Evolutionary conservation across 2,329 filamentous ascomycete species (phyloP), one percentile per base, ranked within the genome.

Genomic region (Aspergillus sp.): DNA sequence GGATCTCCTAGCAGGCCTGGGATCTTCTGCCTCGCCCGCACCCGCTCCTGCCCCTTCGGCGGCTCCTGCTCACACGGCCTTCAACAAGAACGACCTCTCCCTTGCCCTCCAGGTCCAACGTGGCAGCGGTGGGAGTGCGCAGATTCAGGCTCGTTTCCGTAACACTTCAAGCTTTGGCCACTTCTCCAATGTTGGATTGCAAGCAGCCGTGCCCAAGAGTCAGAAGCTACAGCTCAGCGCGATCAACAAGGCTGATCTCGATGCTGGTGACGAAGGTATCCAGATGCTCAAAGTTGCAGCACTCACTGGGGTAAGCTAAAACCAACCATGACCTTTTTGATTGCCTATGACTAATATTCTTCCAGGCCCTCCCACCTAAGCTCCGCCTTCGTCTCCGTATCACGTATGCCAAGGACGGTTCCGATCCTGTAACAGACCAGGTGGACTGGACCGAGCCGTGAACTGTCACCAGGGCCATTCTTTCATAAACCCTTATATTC

Each of bases 171-270:
- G 83, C 60, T 86, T 89, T 30, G 83, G 83, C 13, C 79, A 81
- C 13, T 82, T 98, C 52, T 88, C 88, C 15, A 86, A 85, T 49
- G 90, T 98, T 30, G 91, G 91, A 25, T 77, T 99, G 66, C 95
- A 99, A 76, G 95, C 94, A 47, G 95, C 95, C 0, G 95, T 99
- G 57, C 95, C 95, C 8, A 99, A 98, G 79, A 92, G 90, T 48
- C 95, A 99, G 78, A 96, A 95, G 75, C 79, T 99, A 70, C 92
- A 97, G 74, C 80, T 99, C 66, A 89, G 96, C 74, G 91, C 89
- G 60, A 96, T 99, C 66, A 96, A 91, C 66, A 91, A 86, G 65
- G 80, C 88, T 4, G 91, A 96, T 32, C 74, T 99, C 47, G 86
- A 82, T 11, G 86, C 88, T 6, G 91, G 91, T 13, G 86, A 89